phyloP scores from a whole-genome alignment of 345 rosid genomes.

The Arabis hirsuta region DNA sequence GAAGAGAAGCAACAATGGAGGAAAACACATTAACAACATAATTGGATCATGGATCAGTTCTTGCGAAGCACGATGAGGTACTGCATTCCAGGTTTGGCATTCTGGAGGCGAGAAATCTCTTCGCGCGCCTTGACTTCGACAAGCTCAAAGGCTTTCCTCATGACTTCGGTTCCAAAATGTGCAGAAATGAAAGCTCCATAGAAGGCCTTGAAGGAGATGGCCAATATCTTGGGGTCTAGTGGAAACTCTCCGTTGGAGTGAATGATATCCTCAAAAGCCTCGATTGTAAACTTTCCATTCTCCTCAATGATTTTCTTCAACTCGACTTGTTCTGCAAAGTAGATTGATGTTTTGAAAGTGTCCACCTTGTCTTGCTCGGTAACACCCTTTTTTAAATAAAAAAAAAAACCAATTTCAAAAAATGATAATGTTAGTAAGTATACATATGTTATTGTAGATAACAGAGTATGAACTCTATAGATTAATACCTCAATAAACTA shows the following conservation, averaged over 20 bases:
- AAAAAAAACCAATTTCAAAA: not conserved
- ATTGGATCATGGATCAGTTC: not conserved
- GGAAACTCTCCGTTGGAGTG: conserved; percentile 18
- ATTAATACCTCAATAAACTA: too few species aligned
- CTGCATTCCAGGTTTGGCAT: conserved; percentile 32
- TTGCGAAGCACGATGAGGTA: conserved; percentile 32
- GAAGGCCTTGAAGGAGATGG: conserved; percentile 4
- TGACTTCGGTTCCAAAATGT: not conserved
- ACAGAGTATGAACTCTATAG: too few species aligned
- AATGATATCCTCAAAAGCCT: conserved; percentile 27
- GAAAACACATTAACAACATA: too few species aligned
- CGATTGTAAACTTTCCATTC: conserved; percentile 3
- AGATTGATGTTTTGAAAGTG: conserved; percentile 22
- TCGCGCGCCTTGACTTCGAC: conserved; percentile 18
- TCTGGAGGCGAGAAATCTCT: not conserved
- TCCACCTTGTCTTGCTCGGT: conserved; percentile 19
- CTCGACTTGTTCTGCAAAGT: conserved; percentile 12
- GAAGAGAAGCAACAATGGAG: too few species aligned
- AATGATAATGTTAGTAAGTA: not conserved
- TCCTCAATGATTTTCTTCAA: not conserved
- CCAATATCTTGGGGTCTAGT: conserved; percentile 20
- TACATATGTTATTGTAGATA: not conserved
- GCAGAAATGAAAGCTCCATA: conserved; percentile 16
- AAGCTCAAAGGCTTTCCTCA: conserved; percentile 23
- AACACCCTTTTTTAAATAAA: not conserved